These are phyloP conservation scores for Capsella bursapastoris DNA, from an alignment of 345 rosid genomes.

Conservation along the genomic window DNA sequence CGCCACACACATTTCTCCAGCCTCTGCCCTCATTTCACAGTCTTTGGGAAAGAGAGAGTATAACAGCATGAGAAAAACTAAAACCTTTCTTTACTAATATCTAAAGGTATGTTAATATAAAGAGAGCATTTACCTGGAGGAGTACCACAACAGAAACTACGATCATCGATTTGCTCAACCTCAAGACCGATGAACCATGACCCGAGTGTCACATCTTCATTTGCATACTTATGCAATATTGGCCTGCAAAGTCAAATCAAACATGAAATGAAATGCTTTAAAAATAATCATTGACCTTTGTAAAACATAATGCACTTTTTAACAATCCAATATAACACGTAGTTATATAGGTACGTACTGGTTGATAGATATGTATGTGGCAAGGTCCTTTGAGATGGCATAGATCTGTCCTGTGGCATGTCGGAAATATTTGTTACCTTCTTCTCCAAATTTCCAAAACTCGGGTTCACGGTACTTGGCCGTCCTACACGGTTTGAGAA, in stretches of 20 bases:
- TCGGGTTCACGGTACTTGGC: slow-evolving; percentile 98
- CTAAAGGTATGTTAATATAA: not conserved
- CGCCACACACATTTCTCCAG: slow-evolving; percentile 85
- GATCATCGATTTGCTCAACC: slow-evolving; percentile 87
- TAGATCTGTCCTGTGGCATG: slow-evolving; percentile 99
- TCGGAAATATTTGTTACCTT: slow-evolving; percentile 90
- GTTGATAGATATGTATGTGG: slow-evolving; percentile 79
- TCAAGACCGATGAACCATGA: slow-evolving; percentile 98
- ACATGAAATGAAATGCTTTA: slow-evolving; percentile 9
- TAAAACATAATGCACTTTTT: not conserved
- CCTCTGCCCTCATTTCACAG: slow-evolving; percentile 92
- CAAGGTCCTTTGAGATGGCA: slow-evolving; percentile 95
- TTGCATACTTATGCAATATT: slow-evolving; percentile 89
- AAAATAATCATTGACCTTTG: slow-evolving; percentile 6
- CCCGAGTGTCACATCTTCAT: slow-evolving; percentile 96
- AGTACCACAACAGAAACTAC: slow-evolving; percentile 84
- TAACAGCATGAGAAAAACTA: slow-evolving; percentile 19
- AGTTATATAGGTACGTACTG: slow-evolving; percentile 58
- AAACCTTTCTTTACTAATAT: not conserved
- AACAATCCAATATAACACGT: slow-evolving; percentile 12
- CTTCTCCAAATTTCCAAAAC: slow-evolving; percentile 97
- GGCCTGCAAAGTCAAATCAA: slow-evolving; percentile 54
- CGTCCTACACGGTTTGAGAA: slow-evolving; percentile 49
- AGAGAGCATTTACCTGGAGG: slow-evolving; percentile 68
- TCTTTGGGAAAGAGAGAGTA: slow-evolving; percentile 47